Conservation (phyloP, 345 rosid genomes). For the Lagerstroemia speciosa region DNA sequence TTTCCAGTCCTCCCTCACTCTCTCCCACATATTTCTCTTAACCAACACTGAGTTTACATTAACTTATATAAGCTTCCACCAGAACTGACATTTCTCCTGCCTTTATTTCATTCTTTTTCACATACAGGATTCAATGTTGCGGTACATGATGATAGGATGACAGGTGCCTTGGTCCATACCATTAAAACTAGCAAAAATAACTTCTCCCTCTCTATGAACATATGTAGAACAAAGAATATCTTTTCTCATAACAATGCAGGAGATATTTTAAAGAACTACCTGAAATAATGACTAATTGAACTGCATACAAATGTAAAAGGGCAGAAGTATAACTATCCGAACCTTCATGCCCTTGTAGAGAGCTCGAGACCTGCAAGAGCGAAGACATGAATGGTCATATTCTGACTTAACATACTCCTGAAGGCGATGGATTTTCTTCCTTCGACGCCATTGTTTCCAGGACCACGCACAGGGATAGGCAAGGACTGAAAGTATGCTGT, state of each 20-base stretch:
- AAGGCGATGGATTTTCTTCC: constrained; percentile 78
- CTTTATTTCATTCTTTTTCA: too few species aligned
- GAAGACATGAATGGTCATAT: constrained; percentile 96
- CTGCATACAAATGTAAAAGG: background rate
- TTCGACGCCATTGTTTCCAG: constrained; percentile 95
- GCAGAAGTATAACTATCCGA: constrained; percentile 6
- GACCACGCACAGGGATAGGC: constrained; percentile 99
- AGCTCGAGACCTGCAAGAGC: constrained; percentile 98
- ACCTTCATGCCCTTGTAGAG: constrained; percentile 99
- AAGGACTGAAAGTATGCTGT: constrained; percentile 80
- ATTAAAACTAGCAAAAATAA: too few species aligned
- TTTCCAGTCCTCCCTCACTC: background rate
- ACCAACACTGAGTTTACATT: background rate
- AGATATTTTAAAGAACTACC: background rate
- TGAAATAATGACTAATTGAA: background rate
- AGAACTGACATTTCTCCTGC: too few species aligned
- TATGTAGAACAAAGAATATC: background rate
- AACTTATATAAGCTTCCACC: background rate
- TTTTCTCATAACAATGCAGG: background rate
- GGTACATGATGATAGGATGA: background rate
- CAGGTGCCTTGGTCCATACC: background rate
- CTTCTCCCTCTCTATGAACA: background rate
- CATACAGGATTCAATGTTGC: too few species aligned
- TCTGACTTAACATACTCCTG: constrained; percentile 95
- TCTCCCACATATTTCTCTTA: too few species aligned